phyloP scores from a whole-genome alignment of 495 filamentous ascomycete species.

The Beverwykella pulmonaria region DNA sequence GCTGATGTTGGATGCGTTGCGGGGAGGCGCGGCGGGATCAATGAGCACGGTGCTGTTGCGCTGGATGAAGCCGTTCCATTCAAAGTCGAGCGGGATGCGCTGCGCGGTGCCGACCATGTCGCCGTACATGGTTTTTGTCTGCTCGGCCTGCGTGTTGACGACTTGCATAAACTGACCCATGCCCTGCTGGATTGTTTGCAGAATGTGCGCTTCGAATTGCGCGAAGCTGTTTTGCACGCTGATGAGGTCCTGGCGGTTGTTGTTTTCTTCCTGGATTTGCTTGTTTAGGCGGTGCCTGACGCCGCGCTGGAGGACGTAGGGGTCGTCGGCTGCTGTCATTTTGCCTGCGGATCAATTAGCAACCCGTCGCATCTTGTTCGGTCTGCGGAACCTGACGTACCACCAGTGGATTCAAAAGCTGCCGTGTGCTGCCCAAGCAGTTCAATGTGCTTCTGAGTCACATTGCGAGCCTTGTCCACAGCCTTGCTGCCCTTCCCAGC shows the following conservation, averaged over 20 bases:
- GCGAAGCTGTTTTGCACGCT: conserved; percentile 86
- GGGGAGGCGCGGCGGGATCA: conserved; percentile 71
- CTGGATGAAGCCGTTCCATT: conserved; percentile 81
- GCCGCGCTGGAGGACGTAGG: conserved; percentile 82
- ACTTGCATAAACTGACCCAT: conserved; percentile 78
- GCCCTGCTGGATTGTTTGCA: conserved; percentile 78
- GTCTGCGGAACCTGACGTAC: conserved; percentile 41
- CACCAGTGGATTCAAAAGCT: conserved; percentile 68
- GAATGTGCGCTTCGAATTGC: conserved; percentile 82
- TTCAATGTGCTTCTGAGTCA: conserved; percentile 94
- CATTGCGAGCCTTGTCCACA: conserved; percentile 82
- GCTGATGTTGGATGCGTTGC: conserved; percentile 67
- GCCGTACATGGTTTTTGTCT: conserved; percentile 71
- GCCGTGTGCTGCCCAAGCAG: conserved; percentile 83
- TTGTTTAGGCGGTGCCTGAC: conserved; percentile 82
- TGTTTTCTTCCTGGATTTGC: conserved; percentile 94
- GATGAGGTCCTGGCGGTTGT: conserved; percentile 85
- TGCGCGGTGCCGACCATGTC: conserved; percentile 81
- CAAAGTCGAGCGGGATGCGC: conserved; percentile 83
- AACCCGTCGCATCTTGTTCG: background rate
- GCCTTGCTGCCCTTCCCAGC: conserved; percentile 84
- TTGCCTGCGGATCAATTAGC: conserved; percentile 35
- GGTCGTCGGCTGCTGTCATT: conserved; percentile 71
- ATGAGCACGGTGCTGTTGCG: conserved; percentile 73
- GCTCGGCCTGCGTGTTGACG: conserved; percentile 77